Evolutionary conservation across 2,329 filamentous ascomycete species (phyloP).

Genomic region (Chrysoporthe deuterocubensis): DNA sequence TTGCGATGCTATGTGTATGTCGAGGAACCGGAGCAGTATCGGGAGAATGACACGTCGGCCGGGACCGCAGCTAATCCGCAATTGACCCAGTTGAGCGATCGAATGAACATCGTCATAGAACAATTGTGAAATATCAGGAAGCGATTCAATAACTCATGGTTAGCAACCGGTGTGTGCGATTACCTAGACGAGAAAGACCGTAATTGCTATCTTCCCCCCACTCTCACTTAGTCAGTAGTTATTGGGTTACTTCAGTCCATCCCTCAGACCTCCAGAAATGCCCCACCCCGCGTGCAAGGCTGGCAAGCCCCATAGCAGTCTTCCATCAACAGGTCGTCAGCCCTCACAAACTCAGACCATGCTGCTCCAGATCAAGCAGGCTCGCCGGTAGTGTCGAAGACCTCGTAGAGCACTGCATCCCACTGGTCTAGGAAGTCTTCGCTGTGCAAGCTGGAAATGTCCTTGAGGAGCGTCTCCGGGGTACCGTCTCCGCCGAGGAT

Average conservation of each 20-base stretch:
- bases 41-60: too few species aligned
- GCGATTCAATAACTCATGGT: too few species aligned
- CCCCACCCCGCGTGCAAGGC: neutral
- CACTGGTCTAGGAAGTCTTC: neutral
- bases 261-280: neutral
- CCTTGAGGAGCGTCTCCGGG: neutral
- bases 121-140: too few species aligned
- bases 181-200: too few species aligned
- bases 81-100: too few species aligned
- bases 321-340: neutral
- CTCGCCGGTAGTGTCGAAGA: neutral
- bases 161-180: too few species aligned
- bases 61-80: too few species aligned
- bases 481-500: neutral
- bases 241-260: neutral
- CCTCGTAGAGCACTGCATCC: neutral
- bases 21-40: too few species aligned
- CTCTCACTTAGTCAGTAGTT: neutral
- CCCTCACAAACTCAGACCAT: neutral
- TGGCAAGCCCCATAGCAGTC: neutral
- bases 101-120: too few species aligned
- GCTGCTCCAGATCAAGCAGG: neutral
- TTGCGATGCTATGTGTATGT: too few species aligned
- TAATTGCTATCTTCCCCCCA: neutral
- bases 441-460: neutral